A percentile compares a stretch with the other conserved stretches of the same genome.
Conservation (phyloP, 148 eudicot genomes). For the Silene uniflora region DNA sequence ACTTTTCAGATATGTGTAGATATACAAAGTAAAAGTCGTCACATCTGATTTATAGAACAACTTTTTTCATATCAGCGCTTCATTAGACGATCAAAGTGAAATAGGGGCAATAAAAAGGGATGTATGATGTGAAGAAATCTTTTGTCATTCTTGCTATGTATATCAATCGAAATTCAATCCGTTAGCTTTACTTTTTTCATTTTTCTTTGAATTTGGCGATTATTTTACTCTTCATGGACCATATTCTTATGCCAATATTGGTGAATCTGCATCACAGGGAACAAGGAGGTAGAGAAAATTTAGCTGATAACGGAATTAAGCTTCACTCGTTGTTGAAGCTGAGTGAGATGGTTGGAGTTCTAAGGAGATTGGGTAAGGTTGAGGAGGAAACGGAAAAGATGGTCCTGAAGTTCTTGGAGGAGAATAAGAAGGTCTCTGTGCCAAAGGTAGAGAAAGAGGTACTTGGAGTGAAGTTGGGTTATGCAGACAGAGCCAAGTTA, state of each 20-base stretch:
- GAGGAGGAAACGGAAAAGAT: conserved; percentile 62
- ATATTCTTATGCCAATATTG: conserved; percentile 11
- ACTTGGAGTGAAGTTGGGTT: conserved; percentile 41
- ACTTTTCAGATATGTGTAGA: not conserved
- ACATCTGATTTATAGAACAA: too few species aligned
- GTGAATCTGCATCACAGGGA: conserved; percentile 37
- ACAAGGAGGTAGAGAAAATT: conserved; percentile 84
- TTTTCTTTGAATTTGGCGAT: not conserved
- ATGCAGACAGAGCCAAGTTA: conserved; percentile 63
- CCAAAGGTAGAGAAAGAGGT: conserved; percentile 32
- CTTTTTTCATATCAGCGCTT: too few species aligned
- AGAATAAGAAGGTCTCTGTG: conserved; percentile 59
- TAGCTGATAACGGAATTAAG: conserved; percentile 63
- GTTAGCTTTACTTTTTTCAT: not conserved
- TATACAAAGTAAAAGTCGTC: not conserved
- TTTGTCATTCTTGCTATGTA: not conserved
- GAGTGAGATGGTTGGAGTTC: conserved; percentile 78
- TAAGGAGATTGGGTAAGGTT: conserved; percentile 72
- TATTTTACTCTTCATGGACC: not conserved
- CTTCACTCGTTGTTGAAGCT: conserved; percentile 72
- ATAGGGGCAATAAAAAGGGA: not conserved
- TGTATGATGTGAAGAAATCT: not conserved
- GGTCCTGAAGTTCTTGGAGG: conserved; percentile 71
- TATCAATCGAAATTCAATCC: not conserved
- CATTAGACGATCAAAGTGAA: too few species aligned